Base-by-base conservation (phyloP, 495 filamentous ascomycete genomes). In the Oidiodendron maius region DNA sequence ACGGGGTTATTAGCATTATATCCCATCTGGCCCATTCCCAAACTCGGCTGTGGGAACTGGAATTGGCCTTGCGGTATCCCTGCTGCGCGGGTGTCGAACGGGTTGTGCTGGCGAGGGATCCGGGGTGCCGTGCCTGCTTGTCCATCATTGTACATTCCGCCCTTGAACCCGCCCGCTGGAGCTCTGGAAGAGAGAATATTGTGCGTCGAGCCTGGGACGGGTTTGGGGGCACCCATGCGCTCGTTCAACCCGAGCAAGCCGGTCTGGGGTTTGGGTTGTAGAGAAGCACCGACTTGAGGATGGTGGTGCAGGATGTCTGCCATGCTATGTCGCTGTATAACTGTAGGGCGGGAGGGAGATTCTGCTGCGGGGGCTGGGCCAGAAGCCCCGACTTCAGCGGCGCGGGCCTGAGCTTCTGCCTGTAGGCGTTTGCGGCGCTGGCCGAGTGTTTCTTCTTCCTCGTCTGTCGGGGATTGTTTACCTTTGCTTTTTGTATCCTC, bases 391-490 rank as follows among this genome's bases (percentile, higher is more conserved):
- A 71, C 65, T 64, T 75, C 69, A 18, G 66, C 65, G 26, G 68
- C 72, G 26, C 68, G 67, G 3, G 77, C 75, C 50, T 82, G 74
- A 10, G 73, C 74, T 65, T 91, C 86, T 37, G 76, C 81, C 62
- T 90, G 86, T 1, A 98, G 75, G 12, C 93, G 80, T 49, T 74
- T 79, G 3, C 89, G 82, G 6, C 91, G 82, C 60, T 97, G 89
- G 11, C 82, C 93, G 2, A 98, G 76, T 0, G 91, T 95, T 62
- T 98, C 91, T 52, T 95, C 87, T 45, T 77, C 75, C 48, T 83
- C 85, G 12, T 62, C 57, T 4, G 38, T 21, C 3, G 40, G 26
- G 16, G 13, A 20, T 32, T 61, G 51, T 25, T 58, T 57, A 2
- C 39, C 53, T 46, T 60, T 57, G 13, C 53, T 50, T 41, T 59